Percentiles rank a stretch among this genome's conserved stretches.
Evolutionary conservation across 352 stramenopile genomes (phyloP).

Genomic region (Phytopythium litorale): DNA sequence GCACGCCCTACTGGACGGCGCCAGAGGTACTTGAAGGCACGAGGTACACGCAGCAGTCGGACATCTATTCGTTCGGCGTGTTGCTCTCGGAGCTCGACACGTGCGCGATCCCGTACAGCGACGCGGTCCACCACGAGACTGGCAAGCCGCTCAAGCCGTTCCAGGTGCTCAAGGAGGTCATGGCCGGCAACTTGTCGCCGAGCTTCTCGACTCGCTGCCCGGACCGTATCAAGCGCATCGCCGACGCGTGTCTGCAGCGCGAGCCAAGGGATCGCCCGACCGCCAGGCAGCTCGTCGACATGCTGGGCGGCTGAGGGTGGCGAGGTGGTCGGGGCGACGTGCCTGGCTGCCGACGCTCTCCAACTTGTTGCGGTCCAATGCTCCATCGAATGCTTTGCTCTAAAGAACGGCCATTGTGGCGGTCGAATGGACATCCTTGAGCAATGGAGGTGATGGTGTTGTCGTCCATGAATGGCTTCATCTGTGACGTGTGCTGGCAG

Average conservation of each 20-base stretch:
- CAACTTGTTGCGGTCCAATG: no score
- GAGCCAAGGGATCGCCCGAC: slow-evolving; percentile 27
- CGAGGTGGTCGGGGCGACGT: no score
- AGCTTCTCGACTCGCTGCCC: slow-evolving; percentile 39
- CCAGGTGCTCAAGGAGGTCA: slow-evolving; percentile 40
- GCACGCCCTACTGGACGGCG: slow-evolving; percentile 78
- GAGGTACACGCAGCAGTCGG: slow-evolving; percentile 47
- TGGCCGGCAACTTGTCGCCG: slow-evolving; percentile 33
- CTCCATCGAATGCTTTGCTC: no score
- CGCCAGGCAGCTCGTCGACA: slow-evolving; percentile 21
- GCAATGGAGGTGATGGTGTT: no score
- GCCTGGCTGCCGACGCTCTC: no score
- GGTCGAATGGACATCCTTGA: no score
- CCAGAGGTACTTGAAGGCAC: slow-evolving; percentile 65
- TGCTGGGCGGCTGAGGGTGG: slow-evolving; percentile 8
- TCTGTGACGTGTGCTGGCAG: no score
- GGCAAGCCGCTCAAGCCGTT: slow-evolving; percentile 32
- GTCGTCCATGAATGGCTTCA: no score
- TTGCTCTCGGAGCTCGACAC: slow-evolving; percentile 48
- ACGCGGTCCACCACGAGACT: slow-evolving; percentile 7
- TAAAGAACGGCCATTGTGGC: no score
- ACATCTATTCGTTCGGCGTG: slow-evolving; percentile 63
- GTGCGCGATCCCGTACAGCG: slow-evolving; percentile 25
- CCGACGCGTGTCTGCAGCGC: slow-evolving; percentile 22
- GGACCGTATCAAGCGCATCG: slow-evolving; percentile 19